phyloP scores from a whole-genome alignment of 2,329 filamentous ascomycete genomes.

The Fusarium sterilihyphosum region DNA sequence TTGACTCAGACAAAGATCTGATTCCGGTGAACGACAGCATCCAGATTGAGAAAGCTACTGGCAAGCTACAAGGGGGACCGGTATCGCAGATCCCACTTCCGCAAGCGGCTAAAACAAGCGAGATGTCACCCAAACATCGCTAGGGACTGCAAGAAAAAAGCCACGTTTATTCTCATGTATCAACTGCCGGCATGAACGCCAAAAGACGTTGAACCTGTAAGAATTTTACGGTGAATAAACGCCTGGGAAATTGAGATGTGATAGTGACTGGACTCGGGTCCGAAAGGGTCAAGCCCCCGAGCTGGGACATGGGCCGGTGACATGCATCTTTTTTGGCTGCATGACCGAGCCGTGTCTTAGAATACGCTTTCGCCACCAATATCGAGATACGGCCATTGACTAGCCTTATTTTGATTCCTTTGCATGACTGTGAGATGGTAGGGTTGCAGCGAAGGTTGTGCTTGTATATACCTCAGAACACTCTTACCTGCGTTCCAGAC shows the following conservation, averaged over 20 bases:
- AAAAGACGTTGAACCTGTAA: background rate
- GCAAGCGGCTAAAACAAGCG: background rate
- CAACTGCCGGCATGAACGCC: background rate
- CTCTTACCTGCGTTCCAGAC: background rate
- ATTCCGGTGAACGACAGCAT: background rate
- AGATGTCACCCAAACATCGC: background rate
- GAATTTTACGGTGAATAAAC: background rate
- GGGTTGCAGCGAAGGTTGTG: background rate
- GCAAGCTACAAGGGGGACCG: background rate
- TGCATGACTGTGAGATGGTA: background rate
- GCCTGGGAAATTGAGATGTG: background rate
- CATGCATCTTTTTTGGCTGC: background rate
- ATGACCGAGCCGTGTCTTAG: background rate
- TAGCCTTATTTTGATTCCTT: background rate
- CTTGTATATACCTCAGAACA: background rate
- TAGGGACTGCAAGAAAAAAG: background rate
- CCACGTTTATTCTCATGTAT: background rate
- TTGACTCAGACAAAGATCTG: background rate
- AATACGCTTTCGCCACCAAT: background rate
- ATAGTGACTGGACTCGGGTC: background rate
- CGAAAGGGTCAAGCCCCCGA: background rate
- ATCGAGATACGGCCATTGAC: background rate
- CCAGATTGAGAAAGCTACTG: background rate
- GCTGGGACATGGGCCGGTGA: background rate
- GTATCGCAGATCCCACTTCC: background rate